These are phyloP conservation scores for Hypholoma fasciculare DNA, from an alignment of 768 basidiomycete genomes.

Conservation along the genomic window DNA sequence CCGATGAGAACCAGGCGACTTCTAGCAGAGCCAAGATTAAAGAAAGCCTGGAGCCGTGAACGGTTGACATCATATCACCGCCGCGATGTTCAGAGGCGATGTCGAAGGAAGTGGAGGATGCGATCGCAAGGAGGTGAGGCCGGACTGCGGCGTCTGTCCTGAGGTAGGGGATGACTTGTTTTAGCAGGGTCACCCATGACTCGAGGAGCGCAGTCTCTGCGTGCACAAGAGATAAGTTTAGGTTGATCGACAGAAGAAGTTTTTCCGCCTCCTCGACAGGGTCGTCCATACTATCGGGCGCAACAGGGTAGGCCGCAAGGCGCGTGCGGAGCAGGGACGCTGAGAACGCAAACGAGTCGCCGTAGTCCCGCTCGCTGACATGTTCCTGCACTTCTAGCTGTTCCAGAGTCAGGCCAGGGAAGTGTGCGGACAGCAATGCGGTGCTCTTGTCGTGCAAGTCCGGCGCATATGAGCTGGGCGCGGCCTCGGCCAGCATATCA, in stretches of 20 bases:
- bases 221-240: slow-evolving; percentile 85
- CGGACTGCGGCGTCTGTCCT: slow-evolving; percentile 60
- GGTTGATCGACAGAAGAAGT: slow-evolving; percentile 72
- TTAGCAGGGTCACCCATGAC: slow-evolving; percentile 76
- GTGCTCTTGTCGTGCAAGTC: slow-evolving; percentile 63
- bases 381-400: slow-evolving; percentile 66
- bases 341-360: slow-evolving; percentile 79
- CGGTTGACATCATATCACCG: slow-evolving; percentile 83
- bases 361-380: slow-evolving; percentile 70
- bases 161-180: slow-evolving; percentile 62
- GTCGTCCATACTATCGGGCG: slow-evolving; percentile 39
- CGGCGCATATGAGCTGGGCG: slow-evolving; percentile 72
- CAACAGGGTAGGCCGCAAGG: slow-evolving; percentile 48
- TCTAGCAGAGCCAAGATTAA: slow-evolving; percentile 80
- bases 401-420: slow-evolving; percentile 63
- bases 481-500: slow-evolving; percentile 69
- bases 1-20: slow-evolving; percentile 69
- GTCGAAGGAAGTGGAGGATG: slow-evolving; percentile 62
- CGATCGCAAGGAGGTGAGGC: slow-evolving; percentile 54
- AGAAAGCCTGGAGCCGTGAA: slow-evolving; percentile 74
- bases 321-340: slow-evolving; percentile 57
- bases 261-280: slow-evolving; percentile 52
- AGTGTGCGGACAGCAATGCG: slow-evolving; percentile 46
- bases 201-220: slow-evolving; percentile 73
- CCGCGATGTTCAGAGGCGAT: slow-evolving; percentile 68